phyloP scores from a whole-genome alignment of 2,329 filamentous ascomycete species.

The Colletotrichum abscissum region DNA sequence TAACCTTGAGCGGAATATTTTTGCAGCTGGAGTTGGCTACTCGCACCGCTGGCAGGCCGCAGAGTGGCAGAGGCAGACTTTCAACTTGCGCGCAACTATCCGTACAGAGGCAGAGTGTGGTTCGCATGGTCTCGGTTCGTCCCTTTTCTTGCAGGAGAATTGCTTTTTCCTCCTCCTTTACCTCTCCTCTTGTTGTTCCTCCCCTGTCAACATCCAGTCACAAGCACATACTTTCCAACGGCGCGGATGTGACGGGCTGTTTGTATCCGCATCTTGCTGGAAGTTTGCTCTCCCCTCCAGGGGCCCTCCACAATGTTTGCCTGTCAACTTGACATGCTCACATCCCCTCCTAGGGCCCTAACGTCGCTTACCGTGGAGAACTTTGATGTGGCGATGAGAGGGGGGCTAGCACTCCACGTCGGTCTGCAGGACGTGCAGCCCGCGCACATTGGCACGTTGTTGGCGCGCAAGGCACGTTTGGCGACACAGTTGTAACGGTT shows the following conservation, averaged over 20 bases:
- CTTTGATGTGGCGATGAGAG: background rate
- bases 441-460: background rate
- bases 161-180: background rate
- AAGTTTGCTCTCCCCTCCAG: background rate
- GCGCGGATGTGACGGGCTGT: background rate
- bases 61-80: too few relatives aligned
- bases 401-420: background rate
- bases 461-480: background rate
- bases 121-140: background rate
- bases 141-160: background rate
- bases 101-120: background rate
- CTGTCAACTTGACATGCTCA: background rate
- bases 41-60: too few relatives aligned
- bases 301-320: background rate
- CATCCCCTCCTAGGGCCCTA: background rate
- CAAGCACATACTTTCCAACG: background rate
- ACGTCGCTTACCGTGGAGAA: background rate
- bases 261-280: background rate
- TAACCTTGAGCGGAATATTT: too few relatives aligned
- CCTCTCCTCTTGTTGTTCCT: too few relatives aligned
- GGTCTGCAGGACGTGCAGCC: background rate
- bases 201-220: background rate
- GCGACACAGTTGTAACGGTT: background rate
- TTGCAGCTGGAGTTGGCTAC: background rate
- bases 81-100: background rate